Conservation (phyloP, 2,329 filamentous ascomycete genomes). For the Ascosphaera aggregata region DNA sequence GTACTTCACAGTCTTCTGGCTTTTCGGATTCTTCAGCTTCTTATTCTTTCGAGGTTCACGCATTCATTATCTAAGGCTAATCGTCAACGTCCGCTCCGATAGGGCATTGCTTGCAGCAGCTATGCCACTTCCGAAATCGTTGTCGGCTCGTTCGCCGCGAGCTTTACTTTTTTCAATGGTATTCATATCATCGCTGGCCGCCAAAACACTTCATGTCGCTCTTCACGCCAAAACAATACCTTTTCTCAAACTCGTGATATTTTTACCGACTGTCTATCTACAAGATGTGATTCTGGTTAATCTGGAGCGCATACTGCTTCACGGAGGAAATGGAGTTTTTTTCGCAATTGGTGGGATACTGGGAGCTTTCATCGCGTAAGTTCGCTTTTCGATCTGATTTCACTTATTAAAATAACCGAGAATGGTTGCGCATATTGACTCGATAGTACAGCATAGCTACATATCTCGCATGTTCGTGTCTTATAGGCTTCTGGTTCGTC, state of each 20-base stretch:
- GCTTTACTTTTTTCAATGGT: slow-evolving; percentile 10
- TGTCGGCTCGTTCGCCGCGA: no score
- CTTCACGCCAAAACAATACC: slow-evolving; percentile 10
- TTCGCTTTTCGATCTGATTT: background rate
- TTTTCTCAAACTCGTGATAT: slow-evolving; percentile 8
- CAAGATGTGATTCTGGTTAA: slow-evolving; percentile 9
- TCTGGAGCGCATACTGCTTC: slow-evolving; percentile 8
- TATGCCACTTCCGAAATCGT: no score
- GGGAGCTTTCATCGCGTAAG: slow-evolving; percentile 9
- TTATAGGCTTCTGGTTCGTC: slow-evolving; percentile 12
- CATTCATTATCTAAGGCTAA: no score
- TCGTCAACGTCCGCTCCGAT: no score
- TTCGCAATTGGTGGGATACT: slow-evolving; percentile 6
- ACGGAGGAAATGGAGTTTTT: slow-evolving; percentile 5
- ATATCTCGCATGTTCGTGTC: slow-evolving; percentile 7
- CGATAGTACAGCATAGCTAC: background rate
- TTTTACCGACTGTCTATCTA: slow-evolving; percentile 12
- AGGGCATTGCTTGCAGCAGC: no score
- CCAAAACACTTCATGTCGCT: slow-evolving; percentile 11
- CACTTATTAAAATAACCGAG: background rate
- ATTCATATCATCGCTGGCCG: slow-evolving; percentile 8
- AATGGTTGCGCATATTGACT: background rate
- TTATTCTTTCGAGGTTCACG: no score
- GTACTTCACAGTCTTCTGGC: no score
- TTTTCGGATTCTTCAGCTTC: no score